A percentile compares a stretch with the other conserved stretches of the same genome.
phyloP scores from a whole-genome alignment of 129 eudicot species.

The Pseudognaphalium luteoalbum region DNA sequence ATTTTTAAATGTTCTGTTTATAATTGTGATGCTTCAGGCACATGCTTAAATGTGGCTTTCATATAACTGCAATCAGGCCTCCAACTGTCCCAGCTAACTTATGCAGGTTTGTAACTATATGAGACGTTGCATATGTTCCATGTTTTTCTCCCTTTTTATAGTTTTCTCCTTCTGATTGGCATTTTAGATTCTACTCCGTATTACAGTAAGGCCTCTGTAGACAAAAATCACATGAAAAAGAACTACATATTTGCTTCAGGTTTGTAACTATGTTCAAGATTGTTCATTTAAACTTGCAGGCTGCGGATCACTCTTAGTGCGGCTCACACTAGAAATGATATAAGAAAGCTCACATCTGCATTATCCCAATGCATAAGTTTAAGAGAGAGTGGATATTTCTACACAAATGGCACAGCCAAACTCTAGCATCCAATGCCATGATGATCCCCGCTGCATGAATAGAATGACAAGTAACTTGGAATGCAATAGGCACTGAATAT shows the following conservation, averaged over 20 bases:
- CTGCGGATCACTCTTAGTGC: conserved; percentile 76
- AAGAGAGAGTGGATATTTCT: conserved; percentile 44
- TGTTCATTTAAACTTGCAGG: conserved; percentile 25
- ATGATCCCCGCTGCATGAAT: neutral
- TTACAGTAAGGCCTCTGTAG: neutral
- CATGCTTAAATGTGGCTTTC: conserved; percentile 85
- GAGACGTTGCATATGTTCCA: neutral
- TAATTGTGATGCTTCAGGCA: conserved; percentile 50
- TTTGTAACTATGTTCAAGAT: neutral
- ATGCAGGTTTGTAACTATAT: conserved; percentile 66
- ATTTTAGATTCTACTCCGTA: no score
- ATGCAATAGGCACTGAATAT: neutral
- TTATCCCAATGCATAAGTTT: conserved; percentile 70
- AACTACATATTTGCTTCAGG: neutral
- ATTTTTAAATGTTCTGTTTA: neutral
- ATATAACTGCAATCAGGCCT: conserved; percentile 95
- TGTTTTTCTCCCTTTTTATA: neutral
- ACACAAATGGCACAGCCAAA: conserved; percentile 50
- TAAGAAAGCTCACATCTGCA: conserved; percentile 67
- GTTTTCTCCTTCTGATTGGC: neutral
- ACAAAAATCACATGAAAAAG: neutral
- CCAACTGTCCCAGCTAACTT: conserved; percentile 95
- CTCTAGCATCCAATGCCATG: conserved; percentile 37
- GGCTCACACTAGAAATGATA: conserved; percentile 76
- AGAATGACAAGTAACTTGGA: neutral